Evolutionary conservation across 2,329 filamentous ascomycete species (phyloP), one percentile per base, ranked within the genome.

Genomic region (Aotearoamyces nothofagi): DNA sequence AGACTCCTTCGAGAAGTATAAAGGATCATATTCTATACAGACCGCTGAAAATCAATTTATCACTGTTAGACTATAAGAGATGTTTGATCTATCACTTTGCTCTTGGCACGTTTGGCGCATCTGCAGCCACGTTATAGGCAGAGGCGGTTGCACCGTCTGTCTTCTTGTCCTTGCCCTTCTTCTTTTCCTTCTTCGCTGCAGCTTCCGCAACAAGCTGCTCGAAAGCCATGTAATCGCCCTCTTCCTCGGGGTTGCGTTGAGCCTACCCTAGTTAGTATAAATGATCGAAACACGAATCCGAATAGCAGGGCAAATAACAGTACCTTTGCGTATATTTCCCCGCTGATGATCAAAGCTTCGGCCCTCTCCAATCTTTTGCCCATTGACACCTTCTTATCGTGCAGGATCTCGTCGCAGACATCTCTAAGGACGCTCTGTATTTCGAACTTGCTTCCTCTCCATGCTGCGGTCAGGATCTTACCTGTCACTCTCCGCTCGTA

Each of bases 181-280:
- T 68, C 47, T 69, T 66, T 40, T 90, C 83, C 57, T 94, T 93
- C 68, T 96, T 96, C 30, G 84, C 78, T 33, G 86, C 84, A 4
- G 87, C 87, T 52, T 98, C 90, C 28, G 90, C 86, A 54, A 98
- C 92, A 32, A 98, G 74, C 55, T 96, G 84, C 54, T 98, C 90
- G 43, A 98, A 98, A 10, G 87, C 86, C 71, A 98, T 92, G 57
- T 92, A 96, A 47, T 96, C 90, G 39, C 90, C 87, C 56, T 98
- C 90, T 60, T 98, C 90, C 39, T 98, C 90, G 23, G 87, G 78
- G 31, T 87, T 78, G 37, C 90, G 76, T 52, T 79, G 69, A 22
- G 87, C 82, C 86, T 94, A 41, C 26, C 22, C 12, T 26, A 16
- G 12, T 10, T 4, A 16, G 31, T n/a, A n/a, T n/a, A n/a, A n/a